A percentile compares a stretch with the other conserved stretches of the same genome.
Conservation (phyloP, 2,329 filamentous ascomycete genomes). For the Diaporthe nobilis region DNA sequence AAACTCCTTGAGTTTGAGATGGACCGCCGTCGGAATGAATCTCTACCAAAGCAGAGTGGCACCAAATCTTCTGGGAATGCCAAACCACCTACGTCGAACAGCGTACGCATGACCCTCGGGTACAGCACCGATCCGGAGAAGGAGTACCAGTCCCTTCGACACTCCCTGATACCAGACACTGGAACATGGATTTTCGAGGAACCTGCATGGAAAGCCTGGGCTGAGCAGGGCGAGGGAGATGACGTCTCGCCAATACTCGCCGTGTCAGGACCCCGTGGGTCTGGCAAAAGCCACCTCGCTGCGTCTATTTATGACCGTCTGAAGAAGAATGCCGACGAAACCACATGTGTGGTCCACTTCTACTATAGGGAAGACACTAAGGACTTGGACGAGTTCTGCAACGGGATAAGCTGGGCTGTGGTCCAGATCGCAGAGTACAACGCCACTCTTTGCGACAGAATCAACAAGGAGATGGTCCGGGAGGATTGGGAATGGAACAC, state of each 20-base stretch:
- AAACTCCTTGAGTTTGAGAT: conserved; percentile 5
- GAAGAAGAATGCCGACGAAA: not conserved
- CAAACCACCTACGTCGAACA: conserved; percentile 4
- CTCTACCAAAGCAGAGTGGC: not conserved
- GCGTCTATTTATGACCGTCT: conserved; percentile 11
- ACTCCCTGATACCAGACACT: not conserved
- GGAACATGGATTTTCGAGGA: conserved; percentile 6
- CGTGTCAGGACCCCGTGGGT: not conserved
- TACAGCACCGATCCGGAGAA: conserved; percentile 1
- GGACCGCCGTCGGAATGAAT: conserved; percentile 1
- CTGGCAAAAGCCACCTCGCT: conserved; percentile 8
- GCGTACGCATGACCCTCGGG: not conserved
- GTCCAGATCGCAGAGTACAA: conserved; percentile 8
- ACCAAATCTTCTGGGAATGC: not conserved
- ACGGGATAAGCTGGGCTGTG: not conserved
- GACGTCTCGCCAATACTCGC: not conserved
- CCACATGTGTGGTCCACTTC: not conserved
- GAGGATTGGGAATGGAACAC: not conserved
- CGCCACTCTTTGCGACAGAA: not conserved
- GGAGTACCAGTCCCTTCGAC: not conserved
- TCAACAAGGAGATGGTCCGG: not conserved
- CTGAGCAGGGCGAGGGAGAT: not conserved
- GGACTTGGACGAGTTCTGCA: not conserved
- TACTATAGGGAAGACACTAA: conserved; percentile 11
- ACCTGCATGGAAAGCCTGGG: not conserved